Base-by-base conservation (phyloP, 164 flowering plant genomes). In the Tinospora cordifolia region DNA sequence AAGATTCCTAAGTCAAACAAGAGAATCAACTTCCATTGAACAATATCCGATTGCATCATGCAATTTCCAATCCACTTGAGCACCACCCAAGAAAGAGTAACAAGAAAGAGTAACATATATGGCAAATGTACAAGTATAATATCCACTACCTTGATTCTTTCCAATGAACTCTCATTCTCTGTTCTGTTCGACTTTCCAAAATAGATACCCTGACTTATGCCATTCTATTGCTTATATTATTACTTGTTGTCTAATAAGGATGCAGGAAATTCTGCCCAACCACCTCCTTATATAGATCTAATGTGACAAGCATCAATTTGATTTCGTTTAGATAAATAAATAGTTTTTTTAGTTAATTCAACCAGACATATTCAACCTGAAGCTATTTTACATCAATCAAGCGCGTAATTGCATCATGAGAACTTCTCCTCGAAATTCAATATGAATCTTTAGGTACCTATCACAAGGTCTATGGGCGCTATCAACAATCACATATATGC, bases 1-100 rank as follows among this genome's bases (percentile, higher is more conserved):
- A 36, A 94, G 96, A 27, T 76, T 71, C 84, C 98, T 92, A 84
- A 71, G 78, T 74, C 34, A 1, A 12, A 66, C 66, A 59, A 30
- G 40, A 21, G 10, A 14, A 15, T 57, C 39, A 12, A 22, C 66
- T 59, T 34, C 19, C 49, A 51, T 67, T 26, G 9, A 58, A 54
- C 47, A 25, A 19, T 57, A 17, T 58, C 26, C 3, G 40, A 41
- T 41, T 69, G 27, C 8, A 40, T 69, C 51, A 12, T 13, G 24
- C 47, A 34, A 24, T 24, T 19, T 67, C 13, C 13, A 8, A 3
- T 26, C 21, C 14, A 26, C n/a, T 25, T 60, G 19, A 66, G 26
- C 60, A 15, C 21, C 47, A 60, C 60, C 36, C 36, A 30, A 30
- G 36, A 71, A 21, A 19, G 22, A 34, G 27, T 9, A 25, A 44